phyloP scores from a whole-genome alignment of 2,329 filamentous ascomycete species.

The Botrytis medusae region DNA sequence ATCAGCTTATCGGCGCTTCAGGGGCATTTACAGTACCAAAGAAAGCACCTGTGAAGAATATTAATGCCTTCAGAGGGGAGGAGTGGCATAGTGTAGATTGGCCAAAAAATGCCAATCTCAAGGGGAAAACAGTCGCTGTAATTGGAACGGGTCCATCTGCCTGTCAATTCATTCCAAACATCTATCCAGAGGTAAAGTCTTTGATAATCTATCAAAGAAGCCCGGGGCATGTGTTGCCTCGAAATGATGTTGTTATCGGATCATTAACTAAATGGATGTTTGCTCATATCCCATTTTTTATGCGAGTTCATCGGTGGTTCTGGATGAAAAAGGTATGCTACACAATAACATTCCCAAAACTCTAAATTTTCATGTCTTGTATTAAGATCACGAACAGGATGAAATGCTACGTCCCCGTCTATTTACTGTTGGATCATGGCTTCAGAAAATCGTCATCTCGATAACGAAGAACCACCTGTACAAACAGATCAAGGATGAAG shows the following conservation, averaged over 20 bases:
- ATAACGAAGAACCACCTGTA: neutral
- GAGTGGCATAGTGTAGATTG: constrained; percentile 12
- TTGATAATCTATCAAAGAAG: constrained; percentile 16
- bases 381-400: neutral
- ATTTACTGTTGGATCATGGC: neutral
- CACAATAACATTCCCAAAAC: neutral
- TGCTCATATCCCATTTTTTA: neutral
- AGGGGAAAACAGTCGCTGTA: neutral
- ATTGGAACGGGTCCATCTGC: constrained; percentile 17
- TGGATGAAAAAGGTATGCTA: constrained; percentile 1
- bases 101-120: constrained; percentile 11
- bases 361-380: neutral
- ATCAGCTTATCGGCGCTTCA: constrained; percentile 2
- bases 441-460: neutral
- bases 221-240: constrained; percentile 6
- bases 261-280: constrained; percentile 17
- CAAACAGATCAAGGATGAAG: constrained; percentile 4
- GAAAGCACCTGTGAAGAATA: neutral
- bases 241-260: neutral
- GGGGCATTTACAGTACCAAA: constrained; percentile 11
- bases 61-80: neutral
- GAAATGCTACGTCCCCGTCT: neutral
- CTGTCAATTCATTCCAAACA: constrained; percentile 12
- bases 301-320: neutral
- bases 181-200: neutral